Conservation (phyloP, 2,329 filamentous ascomycete genomes). For the Botrytis cinerea region DNA sequence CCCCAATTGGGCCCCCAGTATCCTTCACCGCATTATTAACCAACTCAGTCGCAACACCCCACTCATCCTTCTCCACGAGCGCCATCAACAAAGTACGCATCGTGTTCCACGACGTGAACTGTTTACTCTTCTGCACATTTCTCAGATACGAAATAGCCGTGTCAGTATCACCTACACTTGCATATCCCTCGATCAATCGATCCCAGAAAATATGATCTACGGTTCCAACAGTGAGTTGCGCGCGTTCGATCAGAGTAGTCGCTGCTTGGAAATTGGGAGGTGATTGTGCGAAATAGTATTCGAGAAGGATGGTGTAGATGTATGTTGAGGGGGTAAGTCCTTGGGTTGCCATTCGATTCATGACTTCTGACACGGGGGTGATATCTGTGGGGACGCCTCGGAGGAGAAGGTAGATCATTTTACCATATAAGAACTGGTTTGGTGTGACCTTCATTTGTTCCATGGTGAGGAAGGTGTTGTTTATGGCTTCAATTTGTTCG, state of each 20-base stretch:
- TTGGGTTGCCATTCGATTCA: constrained; percentile 60
- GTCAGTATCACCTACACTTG: constrained; percentile 52
- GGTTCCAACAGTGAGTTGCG: constrained; percentile 41
- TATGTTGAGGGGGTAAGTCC: constrained; percentile 59
- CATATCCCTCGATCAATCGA: constrained; percentile 68
- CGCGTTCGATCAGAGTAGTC: constrained; percentile 57
- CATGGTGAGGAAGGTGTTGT: constrained; percentile 59
- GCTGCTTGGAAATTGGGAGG: constrained; percentile 63
- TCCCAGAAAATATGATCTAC: constrained; percentile 67
- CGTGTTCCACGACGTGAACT: constrained; percentile 35
- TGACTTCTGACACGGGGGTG: constrained; percentile 58
- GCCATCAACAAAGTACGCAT: constrained; percentile 37
- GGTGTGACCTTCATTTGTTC: constrained; percentile 56
- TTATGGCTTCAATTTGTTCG: constrained; percentile 55
- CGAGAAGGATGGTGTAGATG: constrained; percentile 74
- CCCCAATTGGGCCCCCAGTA: constrained; percentile 31
- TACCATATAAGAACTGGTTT: constrained; percentile 66
- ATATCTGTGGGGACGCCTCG: constrained; percentile 43
- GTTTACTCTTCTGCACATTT: constrained; percentile 30
- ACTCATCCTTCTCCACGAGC: constrained; percentile 39
- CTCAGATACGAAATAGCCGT: constrained; percentile 54
- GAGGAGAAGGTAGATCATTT: constrained; percentile 66
- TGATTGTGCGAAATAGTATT: constrained; percentile 61
- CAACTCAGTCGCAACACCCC: constrained; percentile 39
- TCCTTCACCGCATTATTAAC: constrained; percentile 37